phyloP scores from a whole-genome alignment of 169 alveolate species.

The Babesia divergens region DNA sequence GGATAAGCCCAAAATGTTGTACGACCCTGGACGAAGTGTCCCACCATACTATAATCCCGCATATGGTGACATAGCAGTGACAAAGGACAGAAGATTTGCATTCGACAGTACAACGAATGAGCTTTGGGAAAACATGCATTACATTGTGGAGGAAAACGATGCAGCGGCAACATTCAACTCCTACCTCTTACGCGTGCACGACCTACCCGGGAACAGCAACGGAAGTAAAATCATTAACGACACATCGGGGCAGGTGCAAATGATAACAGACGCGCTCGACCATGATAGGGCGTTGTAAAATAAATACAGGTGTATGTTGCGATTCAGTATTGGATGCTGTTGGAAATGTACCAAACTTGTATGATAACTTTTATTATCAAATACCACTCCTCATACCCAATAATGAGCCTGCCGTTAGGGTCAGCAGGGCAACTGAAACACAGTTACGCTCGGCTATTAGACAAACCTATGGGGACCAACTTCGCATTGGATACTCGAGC shows the following conservation, averaged over 20 bases:
- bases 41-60: neutral
- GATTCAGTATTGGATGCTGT: slow-evolving; percentile 13
- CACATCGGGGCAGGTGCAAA: no score
- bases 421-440: neutral
- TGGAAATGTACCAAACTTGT: neutral
- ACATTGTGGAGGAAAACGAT: no score
- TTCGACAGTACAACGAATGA: neutral
- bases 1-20: neutral
- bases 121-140: slow-evolving; percentile 1
- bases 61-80: neutral
- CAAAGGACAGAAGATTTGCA: neutral
- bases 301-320: no score
- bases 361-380: neutral
- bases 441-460: neutral
- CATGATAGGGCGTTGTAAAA: no score
- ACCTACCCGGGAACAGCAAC: no score
- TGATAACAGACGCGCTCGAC: no score
- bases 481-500: neutral
- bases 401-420: slow-evolving; percentile 1
- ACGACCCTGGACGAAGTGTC: slow-evolving; percentile 31
- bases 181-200: no score
- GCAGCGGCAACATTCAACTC: neutral
- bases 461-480: slow-evolving; percentile 12
- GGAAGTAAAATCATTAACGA: no score
- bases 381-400: neutral